Conservation (phyloP, 1,139 yeast genomes). For the Maudiozyma humilis region DNA sequence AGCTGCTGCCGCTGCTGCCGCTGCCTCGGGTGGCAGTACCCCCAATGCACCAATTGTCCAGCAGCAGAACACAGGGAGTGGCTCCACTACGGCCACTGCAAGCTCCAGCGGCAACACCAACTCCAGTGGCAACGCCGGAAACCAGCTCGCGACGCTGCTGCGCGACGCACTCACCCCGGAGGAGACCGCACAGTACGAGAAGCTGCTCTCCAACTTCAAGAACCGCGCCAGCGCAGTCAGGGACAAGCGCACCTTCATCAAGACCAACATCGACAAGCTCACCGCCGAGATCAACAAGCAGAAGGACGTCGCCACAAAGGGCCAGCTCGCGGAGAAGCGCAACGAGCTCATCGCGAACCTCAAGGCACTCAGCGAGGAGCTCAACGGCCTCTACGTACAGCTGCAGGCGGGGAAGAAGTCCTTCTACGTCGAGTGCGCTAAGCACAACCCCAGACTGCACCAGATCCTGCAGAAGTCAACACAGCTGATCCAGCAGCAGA, state of each 20-base stretch:
- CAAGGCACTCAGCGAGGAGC: constrained; percentile 22
- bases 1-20: no score
- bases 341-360: constrained; percentile 24
- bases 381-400: constrained; percentile 24
- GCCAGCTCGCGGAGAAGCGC: constrained; percentile 27
- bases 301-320: constrained; percentile 21
- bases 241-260: constrained; percentile 27
- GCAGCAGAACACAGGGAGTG: no score
- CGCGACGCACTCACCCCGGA: constrained; percentile 28
- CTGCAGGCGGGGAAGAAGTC: constrained; percentile 27
- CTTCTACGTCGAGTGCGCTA: constrained; percentile 32
- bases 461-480: constrained; percentile 25
- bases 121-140: constrained; percentile 10
- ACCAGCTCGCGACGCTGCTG: constrained; percentile 18
- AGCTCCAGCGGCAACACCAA: background rate
- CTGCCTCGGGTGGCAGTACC: background rate
- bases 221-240: constrained; percentile 26
- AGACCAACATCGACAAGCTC: constrained; percentile 27
- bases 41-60: background rate
- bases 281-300: constrained; percentile 27
- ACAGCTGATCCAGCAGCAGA: constrained; percentile 25
- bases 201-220: constrained; percentile 29
- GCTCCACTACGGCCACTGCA: no score
- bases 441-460: constrained; percentile 28
- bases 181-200: constrained; percentile 29